Percentiles rank a stretch among this genome's conserved stretches.
These are phyloP conservation scores for Aspergillus nidulans DNA, from an alignment of 495 filamentous ascomycete species.

Conservation along the genomic window DNA sequence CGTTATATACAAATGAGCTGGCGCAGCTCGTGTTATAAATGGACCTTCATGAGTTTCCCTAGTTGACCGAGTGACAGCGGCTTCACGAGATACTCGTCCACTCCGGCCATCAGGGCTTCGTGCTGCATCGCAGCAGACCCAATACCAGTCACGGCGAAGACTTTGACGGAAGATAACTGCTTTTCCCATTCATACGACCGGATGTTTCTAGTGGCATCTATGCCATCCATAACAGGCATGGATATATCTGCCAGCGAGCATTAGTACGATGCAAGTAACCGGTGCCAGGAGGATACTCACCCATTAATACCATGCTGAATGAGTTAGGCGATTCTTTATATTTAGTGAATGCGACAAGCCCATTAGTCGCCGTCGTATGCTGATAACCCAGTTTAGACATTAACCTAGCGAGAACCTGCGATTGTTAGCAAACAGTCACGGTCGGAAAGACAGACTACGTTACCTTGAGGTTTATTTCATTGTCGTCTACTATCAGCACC, in stretches of 20 bases:
- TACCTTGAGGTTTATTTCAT: slow-evolving; percentile 1
- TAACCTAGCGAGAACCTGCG: background rate
- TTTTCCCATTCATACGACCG: background rate
- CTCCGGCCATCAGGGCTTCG: background rate
- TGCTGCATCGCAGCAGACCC: background rate
- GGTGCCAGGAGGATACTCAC: background rate
- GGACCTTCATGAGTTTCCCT: background rate
- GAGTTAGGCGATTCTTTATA: background rate
- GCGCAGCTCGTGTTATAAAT: background rate
- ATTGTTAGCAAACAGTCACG: background rate
- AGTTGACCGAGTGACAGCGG: background rate
- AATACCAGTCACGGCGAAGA: background rate
- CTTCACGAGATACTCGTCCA: slow-evolving; percentile 3
- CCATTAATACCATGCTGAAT: background rate
- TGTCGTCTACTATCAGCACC: background rate
- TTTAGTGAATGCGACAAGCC: background rate
- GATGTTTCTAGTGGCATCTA: background rate
- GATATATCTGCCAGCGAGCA: background rate
- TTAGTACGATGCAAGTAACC: background rate
- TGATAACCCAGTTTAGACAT: background rate
- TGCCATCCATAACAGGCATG: background rate
- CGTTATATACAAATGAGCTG: background rate
- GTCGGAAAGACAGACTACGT: background rate
- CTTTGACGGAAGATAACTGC: background rate
- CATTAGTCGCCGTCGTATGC: background rate